phyloP scores from a whole-genome alignment of 768 basidiomycete species.

The Boletus reticulatus region DNA sequence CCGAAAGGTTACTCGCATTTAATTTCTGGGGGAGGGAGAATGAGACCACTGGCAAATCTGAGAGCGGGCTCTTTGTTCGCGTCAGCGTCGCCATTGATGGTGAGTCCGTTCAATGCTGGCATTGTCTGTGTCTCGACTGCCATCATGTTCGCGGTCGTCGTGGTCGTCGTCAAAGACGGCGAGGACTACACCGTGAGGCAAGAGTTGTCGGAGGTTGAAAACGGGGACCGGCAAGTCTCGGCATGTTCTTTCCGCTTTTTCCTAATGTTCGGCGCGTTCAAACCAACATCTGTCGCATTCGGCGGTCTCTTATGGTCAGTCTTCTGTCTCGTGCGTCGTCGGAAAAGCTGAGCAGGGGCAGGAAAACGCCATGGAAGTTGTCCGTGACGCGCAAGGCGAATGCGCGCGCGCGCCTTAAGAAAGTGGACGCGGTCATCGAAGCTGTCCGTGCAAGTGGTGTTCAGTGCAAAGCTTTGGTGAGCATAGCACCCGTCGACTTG shows the following conservation, averaged over 20 bases:
- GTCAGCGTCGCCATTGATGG: slow-evolving; percentile 40
- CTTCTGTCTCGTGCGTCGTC: neutral
- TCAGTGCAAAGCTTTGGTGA: slow-evolving; percentile 70
- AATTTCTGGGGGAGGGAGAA: slow-evolving; percentile 94
- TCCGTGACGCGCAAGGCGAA: slow-evolving; percentile 92
- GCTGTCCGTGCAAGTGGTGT: slow-evolving; percentile 83
- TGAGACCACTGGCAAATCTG: slow-evolving; percentile 80
- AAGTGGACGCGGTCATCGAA: slow-evolving; percentile 91
- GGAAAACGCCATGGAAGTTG: slow-evolving; percentile 95
- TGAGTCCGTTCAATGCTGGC: slow-evolving; percentile 39
- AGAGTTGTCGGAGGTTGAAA: slow-evolving; percentile 28
- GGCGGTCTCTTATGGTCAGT: slow-evolving; percentile 84
- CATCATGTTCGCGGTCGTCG: slow-evolving; percentile 38
- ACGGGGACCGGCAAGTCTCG: slow-evolving; percentile 20
- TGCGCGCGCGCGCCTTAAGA: slow-evolving; percentile 82
- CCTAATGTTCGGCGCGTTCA: slow-evolving; percentile 85
- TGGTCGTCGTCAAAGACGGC: slow-evolving; percentile 21
- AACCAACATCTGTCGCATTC: slow-evolving; percentile 59
- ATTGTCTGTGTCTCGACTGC: slow-evolving; percentile 43
- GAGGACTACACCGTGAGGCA: neutral
- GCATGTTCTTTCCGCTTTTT: slow-evolving; percentile 8
- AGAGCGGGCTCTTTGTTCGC: slow-evolving; percentile 37
- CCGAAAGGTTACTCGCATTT: slow-evolving; percentile 54
- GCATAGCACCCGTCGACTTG: slow-evolving; percentile 27
- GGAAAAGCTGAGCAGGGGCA: slow-evolving; percentile 30